Percentiles rank a stretch among this genome's conserved stretches.
phyloP scores from a whole-genome alignment of 2,329 filamentous ascomycete genomes.

The Fusarium pseudonygamai region DNA sequence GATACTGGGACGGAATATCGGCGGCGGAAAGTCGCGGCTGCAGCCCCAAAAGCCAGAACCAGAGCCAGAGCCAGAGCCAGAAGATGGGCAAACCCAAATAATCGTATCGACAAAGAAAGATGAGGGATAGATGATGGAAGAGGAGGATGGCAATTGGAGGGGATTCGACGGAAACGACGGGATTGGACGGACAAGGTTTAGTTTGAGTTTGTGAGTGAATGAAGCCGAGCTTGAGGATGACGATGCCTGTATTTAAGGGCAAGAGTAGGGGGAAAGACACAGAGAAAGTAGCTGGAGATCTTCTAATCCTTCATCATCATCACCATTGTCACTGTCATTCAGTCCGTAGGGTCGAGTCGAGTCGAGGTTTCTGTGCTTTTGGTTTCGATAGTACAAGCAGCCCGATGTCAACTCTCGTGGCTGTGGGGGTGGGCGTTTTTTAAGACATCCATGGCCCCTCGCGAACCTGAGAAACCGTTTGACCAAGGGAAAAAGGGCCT shows the following conservation, averaged over 20 bases:
- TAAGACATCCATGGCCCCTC: conserved; percentile 28
- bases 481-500: conserved; percentile 8
- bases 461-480: conserved; percentile 36
- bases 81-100: conserved; percentile 17
- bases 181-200: conserved; percentile 39
- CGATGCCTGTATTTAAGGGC: conserved; percentile 3
- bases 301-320: background rate
- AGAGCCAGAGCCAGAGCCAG: background rate
- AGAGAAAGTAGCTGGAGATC: background rate
- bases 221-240: conserved; percentile 24
- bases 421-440: conserved; percentile 35
- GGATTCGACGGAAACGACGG: conserved; percentile 44
- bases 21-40: conserved; percentile 25
- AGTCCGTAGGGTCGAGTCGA: conserved; percentile 9
- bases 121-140: conserved; percentile 11
- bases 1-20: background rate
- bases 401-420: conserved; percentile 19
- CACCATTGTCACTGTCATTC: background rate
- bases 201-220: conserved; percentile 12
- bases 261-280: background rate
- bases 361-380: conserved; percentile 8
- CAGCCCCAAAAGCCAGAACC: background rate
- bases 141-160: conserved; percentile 27
- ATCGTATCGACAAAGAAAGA: conserved; percentile 26
- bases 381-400: background rate